Percentiles rank a stretch among this genome's conserved stretches.
Conservation (phyloP, 768 basidiomycete species). For the Hydnomerulius pinastri region DNA sequence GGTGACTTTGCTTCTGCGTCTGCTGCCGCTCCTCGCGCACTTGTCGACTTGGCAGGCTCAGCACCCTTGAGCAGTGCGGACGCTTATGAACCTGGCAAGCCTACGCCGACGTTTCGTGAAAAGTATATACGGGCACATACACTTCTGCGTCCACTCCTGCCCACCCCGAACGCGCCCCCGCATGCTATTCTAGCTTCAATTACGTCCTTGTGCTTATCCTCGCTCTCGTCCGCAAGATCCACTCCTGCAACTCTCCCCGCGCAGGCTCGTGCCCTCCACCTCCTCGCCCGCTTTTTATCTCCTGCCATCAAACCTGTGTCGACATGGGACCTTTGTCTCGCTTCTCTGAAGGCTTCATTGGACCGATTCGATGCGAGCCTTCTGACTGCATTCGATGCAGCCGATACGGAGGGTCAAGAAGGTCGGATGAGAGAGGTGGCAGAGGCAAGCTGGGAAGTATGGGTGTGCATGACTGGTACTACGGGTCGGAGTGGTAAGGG, state of each 20-base stretch:
- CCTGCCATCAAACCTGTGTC: slow-evolving; percentile 68
- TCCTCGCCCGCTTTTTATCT: slow-evolving; percentile 78
- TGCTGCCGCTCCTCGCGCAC: slow-evolving; percentile 11
- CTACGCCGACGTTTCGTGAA: slow-evolving; percentile 43
- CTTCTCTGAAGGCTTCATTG: slow-evolving; percentile 72
- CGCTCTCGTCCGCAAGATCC: slow-evolving; percentile 39
- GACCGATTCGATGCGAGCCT: slow-evolving; percentile 88
- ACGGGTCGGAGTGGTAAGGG: slow-evolving; percentile 11
- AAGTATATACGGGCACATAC: slow-evolving; percentile 68
- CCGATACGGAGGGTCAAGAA: slow-evolving; percentile 76
- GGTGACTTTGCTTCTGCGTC: slow-evolving; percentile 74
- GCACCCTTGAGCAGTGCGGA: slow-evolving; percentile 14
- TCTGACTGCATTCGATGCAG: slow-evolving; percentile 86
- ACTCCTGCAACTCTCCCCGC: slow-evolving; percentile 42
- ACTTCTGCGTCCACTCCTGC: slow-evolving; percentile 60
- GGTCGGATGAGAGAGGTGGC: slow-evolving; percentile 79
- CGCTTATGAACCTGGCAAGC: slow-evolving; percentile 21
- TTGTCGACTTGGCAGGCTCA: slow-evolving; percentile 21
- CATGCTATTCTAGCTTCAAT: slow-evolving; percentile 61
- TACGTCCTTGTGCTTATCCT: slow-evolving; percentile 47
- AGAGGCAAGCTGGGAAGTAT: slow-evolving; percentile 84
- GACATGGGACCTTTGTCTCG: slow-evolving; percentile 60
- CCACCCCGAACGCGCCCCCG: slow-evolving; percentile 60
- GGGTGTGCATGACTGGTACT: slow-evolving; percentile 45
- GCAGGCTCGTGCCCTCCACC: slow-evolving; percentile 69